Base-by-base conservation (phyloP, 2,329 filamentous ascomycete genomes). In the Cladophialophora immunda region DNA sequence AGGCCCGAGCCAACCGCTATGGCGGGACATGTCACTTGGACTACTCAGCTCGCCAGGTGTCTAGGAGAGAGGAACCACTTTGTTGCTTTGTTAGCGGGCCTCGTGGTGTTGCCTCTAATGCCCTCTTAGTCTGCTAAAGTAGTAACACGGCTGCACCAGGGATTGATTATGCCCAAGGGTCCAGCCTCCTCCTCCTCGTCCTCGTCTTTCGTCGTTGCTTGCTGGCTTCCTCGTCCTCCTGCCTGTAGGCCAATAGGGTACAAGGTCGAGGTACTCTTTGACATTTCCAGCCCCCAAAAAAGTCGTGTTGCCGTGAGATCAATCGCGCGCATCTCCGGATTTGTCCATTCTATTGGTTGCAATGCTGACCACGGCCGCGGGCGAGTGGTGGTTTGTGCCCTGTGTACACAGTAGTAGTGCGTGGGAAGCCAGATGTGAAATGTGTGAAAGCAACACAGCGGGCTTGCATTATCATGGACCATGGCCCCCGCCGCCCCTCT, bases 1-100 rank as follows among this genome's bases (percentile, higher is more conserved):
- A 41, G 34, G 45, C 45, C 58, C 58, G 58, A 53, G 58, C 58
- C 58, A 54, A 61, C 58, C 58, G 58, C 45, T 61, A 15, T 61
- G 58, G 58, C 58, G 58, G 58, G 58, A 61, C 47, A 53, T 22
- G 41, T 50, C 38, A 25, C 17, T 32, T 29, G 58, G 30, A 47
- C 58, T 38, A 61, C 58, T 11, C 13, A 32, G 4, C 11, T 38
- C 11, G 9, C 36, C 15, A 38, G 36, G 15, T 15, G 34, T 38
- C 11, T 15, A 15, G 15, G 13, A 11, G 11, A 13, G n/a, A 41
- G 38, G 38, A 41, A 41, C 50, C 50, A 53, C 22, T 53, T 53
- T 27, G 22, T 29, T 53, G 50, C 19, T 30, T 52, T 38, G 6
- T 30, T 60, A 52, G 58, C 32, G 58, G 58, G 25, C 52, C 52